These are phyloP conservation scores for Tetrapisispora pingtungensis DNA, from an alignment of 805 yeast genomes.

Conservation along the genomic window DNA sequence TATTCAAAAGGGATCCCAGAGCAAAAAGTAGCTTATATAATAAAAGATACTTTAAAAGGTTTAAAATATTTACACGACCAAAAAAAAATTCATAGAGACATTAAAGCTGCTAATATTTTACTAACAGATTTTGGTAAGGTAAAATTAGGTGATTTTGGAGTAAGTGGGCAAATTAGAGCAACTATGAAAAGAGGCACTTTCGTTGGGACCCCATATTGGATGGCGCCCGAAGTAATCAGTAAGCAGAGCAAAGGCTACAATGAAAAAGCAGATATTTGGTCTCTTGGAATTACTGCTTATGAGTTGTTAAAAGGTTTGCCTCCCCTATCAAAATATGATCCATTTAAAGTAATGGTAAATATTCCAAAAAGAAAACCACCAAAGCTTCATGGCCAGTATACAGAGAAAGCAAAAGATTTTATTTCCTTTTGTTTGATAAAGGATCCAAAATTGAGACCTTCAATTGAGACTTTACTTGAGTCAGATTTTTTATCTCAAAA, in stretches of 20 bases:
- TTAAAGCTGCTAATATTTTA: conserved; percentile 81
- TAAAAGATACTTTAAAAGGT: conserved; percentile 58
- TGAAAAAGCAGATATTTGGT: conserved; percentile 91
- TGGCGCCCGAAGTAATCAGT: conserved; percentile 93
- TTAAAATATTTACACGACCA: conserved; percentile 67
- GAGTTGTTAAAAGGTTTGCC: conserved; percentile 79
- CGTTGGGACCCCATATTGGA: conserved; percentile 96
- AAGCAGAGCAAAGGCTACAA: conserved; percentile 47
- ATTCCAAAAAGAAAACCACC: conserved; percentile 31
- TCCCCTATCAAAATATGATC: conserved; percentile 64
- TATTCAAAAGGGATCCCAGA: conserved; percentile 29
- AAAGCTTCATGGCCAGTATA: conserved; percentile 23
- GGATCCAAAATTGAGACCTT: conserved; percentile 55
- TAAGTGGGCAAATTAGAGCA: conserved; percentile 71
- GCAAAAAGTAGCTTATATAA: conserved; percentile 46
- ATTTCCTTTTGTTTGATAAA: conserved; percentile 56
- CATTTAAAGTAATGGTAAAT: conserved; percentile 58
- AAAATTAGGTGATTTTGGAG: conserved; percentile 90
- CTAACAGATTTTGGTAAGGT: conserved; percentile 59
- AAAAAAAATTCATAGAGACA: conserved; percentile 76
- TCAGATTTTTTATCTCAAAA: conserved; percentile 40
- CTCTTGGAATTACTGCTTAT: conserved; percentile 83
- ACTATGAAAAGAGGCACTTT: conserved; percentile 60
- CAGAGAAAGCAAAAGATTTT: conserved; percentile 39
- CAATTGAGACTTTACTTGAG: conserved; percentile 45